Evolutionary conservation across 1,284 basidiomycete species (phyloP).

Genomic region (Cryptococcus hybrid): DNA sequence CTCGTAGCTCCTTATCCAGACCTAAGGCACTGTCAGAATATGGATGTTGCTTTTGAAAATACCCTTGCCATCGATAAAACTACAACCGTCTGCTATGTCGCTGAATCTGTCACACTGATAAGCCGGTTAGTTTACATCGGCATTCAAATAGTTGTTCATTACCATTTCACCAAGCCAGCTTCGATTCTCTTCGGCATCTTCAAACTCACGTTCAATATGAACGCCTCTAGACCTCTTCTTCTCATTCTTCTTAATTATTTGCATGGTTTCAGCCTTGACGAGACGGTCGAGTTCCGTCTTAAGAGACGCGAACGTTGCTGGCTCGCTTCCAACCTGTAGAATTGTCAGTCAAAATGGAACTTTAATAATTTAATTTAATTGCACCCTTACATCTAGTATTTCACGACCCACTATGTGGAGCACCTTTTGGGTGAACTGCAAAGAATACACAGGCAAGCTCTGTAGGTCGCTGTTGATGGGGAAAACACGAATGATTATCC

Average conservation of each 20-base stretch:
- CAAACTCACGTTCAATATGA: slow-evolving; percentile 10
- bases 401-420: slow-evolving; percentile 34
- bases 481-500: slow-evolving; percentile 29
- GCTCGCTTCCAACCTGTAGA: slow-evolving; percentile 27
- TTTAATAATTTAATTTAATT: not conserved
- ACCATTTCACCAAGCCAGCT: slow-evolving; percentile 37
- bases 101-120: slow-evolving; percentile 20
- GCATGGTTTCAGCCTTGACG: slow-evolving; percentile 19
- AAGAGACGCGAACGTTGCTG: slow-evolving; percentile 23
- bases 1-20: slow-evolving; percentile 32
- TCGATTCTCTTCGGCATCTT: slow-evolving; percentile 15
- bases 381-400: slow-evolving; percentile 31
- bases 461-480: slow-evolving; percentile 15
- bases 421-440: slow-evolving; percentile 29
- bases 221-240: slow-evolving; percentile 26
- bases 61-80: slow-evolving; percentile 31
- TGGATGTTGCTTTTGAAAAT: not conserved
- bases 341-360: not conserved
- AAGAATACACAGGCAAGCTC: slow-evolving; percentile 24
- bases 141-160: slow-evolving; percentile 3
- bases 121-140: not conserved
- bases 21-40: slow-evolving; percentile 9
- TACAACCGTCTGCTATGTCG: slow-evolving; percentile 29
- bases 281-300: slow-evolving; percentile 25
- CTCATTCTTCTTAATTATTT: slow-evolving; percentile 8